Evolutionary conservation across 257 asterid species (phyloP).

Genomic region (Craterostigma plantagineum): DNA sequence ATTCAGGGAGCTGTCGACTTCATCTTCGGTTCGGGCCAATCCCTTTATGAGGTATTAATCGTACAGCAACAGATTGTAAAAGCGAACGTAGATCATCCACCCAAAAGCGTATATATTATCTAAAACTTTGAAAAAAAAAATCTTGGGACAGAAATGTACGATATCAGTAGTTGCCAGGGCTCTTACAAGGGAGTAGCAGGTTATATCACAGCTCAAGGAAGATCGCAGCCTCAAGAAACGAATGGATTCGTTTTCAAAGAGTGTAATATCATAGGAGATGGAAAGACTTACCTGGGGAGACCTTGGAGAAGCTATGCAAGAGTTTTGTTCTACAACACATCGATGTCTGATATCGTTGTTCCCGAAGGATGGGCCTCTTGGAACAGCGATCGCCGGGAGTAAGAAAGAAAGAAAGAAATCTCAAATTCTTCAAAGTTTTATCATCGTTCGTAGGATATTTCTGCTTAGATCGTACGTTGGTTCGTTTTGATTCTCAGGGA

Average conservation of each 20-base stretch:
- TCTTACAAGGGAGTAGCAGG: conserved; percentile 23
- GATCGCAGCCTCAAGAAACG: conserved; percentile 9
- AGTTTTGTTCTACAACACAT: conserved; percentile 34
- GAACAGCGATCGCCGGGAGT: conserved; percentile 21
- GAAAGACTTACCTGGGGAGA: conserved; percentile 28
- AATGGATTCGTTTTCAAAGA: conserved; percentile 30
- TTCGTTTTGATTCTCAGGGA: not conserved
- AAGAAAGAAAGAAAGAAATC: too few species aligned
- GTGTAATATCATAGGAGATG: conserved; percentile 20
- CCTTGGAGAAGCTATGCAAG: conserved; percentile 64
- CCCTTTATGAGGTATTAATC: conserved; percentile 51
- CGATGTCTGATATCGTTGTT: conserved; percentile 24
- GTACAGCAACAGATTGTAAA: not conserved
- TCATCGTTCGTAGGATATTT: too few species aligned
- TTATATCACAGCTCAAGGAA: conserved; percentile 58
- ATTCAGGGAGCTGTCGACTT: conserved; percentile 71
- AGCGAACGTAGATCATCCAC: not conserved
- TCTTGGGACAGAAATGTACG: conserved; percentile 22
- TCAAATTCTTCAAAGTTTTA: too few species aligned
- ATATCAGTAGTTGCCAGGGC: conserved; percentile 26
- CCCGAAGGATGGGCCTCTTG: conserved; percentile 54
- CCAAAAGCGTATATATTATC: not conserved
- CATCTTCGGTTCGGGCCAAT: conserved; percentile 73
- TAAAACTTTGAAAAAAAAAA: not conserved
- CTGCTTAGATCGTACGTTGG: too few species aligned